Evolutionary conservation across 352 stramenopile genomes (phyloP).

Genomic region (Phytophthora idaei): DNA sequence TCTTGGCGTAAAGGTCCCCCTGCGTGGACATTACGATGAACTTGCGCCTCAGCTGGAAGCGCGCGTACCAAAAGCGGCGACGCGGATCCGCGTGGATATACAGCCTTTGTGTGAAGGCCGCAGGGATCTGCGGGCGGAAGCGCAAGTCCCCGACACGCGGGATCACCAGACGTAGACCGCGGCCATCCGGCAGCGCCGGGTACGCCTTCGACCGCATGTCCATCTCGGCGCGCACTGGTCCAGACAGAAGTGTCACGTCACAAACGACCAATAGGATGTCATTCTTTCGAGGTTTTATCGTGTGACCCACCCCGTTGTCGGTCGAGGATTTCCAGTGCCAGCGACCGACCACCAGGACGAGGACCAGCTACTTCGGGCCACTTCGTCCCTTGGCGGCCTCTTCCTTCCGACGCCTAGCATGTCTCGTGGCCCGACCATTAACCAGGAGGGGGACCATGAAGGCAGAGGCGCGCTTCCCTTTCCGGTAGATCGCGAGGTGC

Average conservation of each 20-base stretch:
- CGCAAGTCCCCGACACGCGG: conserved; percentile 61
- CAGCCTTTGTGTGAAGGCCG: conserved; percentile 51
- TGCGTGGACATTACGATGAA: conserved; percentile 81
- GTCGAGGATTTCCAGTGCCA: not conserved
- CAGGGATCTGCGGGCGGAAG: conserved; percentile 54
- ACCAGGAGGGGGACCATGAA: conserved; percentile 16
- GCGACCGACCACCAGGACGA: too few relatives aligned
- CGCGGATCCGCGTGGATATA: conserved; percentile 58
- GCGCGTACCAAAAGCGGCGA: conserved; percentile 51
- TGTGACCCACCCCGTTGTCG: conserved; percentile 13
- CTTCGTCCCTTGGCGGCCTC: conserved; percentile 3
- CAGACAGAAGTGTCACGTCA: conserved; percentile 10
- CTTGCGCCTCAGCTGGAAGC: conserved; percentile 63
- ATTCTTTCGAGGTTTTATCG: conserved; percentile 9
- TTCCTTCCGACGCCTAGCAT: conserved; percentile 14
- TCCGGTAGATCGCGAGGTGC: conserved; percentile 31
- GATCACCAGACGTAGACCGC: conserved; percentile 52
- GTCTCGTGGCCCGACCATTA: conserved; percentile 38
- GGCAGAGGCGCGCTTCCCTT: conserved; percentile 15
- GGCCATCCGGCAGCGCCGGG: conserved; percentile 53
- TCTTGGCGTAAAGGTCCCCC: conserved; percentile 72
- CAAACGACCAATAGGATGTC: conserved; percentile 1
- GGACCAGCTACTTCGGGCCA: conserved; percentile 1
- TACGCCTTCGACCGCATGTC: conserved; percentile 72
- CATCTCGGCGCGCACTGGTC: conserved; percentile 26